These are phyloP conservation scores for Stagonosporopsis rhizophila DNA, from an alignment of 2,329 filamentous ascomycete genomes.

Conservation along the genomic window DNA sequence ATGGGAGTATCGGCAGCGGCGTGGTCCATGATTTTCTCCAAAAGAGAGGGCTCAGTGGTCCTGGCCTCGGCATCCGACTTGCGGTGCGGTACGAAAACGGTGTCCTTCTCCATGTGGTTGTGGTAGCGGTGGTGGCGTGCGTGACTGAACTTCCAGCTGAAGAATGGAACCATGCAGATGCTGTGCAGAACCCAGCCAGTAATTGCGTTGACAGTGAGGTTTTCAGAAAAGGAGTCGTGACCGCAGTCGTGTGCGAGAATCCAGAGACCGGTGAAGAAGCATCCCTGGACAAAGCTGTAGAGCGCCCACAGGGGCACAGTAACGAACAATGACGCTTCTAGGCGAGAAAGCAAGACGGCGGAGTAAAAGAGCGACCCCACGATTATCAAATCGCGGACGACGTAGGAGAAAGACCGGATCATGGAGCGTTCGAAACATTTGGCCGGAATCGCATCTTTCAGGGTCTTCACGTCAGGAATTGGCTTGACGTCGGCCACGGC, in stretches of 20 bases:
- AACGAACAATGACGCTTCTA: constrained; percentile 25
- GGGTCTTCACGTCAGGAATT: constrained; percentile 34
- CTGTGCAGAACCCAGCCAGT: constrained; percentile 72
- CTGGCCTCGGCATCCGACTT: constrained; percentile 17
- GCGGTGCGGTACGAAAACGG: constrained; percentile 47
- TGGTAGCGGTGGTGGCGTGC: constrained; percentile 73
- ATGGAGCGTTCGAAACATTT: constrained; percentile 37
- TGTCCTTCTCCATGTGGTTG: constrained; percentile 71
- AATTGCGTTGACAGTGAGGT: constrained; percentile 64
- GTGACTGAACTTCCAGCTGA: constrained; percentile 76
- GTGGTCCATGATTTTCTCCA: constrained; percentile 46
- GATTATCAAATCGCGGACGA: constrained; percentile 33
- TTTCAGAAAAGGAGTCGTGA: constrained; percentile 70
- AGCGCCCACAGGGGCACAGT: constrained; percentile 54
- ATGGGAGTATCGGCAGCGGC: constrained; percentile 67
- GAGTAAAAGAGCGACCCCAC: constrained; percentile 28
- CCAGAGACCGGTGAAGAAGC: constrained; percentile 73
- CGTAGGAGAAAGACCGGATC: constrained; percentile 31
- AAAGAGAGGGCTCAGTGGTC: constrained; percentile 14
- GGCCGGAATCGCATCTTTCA: constrained; percentile 33
- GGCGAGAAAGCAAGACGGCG: constrained; percentile 19
- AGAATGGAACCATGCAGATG: constrained; percentile 71
- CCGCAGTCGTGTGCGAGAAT: constrained; percentile 72
- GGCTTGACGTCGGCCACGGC: constrained; percentile 27
- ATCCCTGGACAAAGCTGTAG: constrained; percentile 70